A percentile compares a stretch with the other conserved stretches of the same genome.
These are phyloP conservation scores for Microsporum audouinii DNA, from an alignment of 2,329 filamentous ascomycete genomes.

Conservation along the genomic window DNA sequence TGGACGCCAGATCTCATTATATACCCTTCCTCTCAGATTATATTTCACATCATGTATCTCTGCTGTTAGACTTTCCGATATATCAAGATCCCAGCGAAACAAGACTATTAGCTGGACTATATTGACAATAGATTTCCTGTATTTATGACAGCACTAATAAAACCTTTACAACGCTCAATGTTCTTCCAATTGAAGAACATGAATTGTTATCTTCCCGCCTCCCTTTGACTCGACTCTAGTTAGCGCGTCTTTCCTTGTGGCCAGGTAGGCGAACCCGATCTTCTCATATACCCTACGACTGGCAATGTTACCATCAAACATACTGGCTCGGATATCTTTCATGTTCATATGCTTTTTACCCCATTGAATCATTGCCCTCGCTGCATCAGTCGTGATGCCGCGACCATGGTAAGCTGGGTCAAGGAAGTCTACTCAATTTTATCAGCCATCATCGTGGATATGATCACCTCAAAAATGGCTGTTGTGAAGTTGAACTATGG, in stretches of 20 bases:
- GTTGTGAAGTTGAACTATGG: neutral
- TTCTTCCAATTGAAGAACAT: slow-evolving; percentile 6
- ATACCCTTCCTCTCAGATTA: neutral
- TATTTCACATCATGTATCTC: neutral
- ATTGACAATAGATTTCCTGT: neutral
- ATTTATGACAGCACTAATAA: neutral
- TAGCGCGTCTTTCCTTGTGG: neutral
- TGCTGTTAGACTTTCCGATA: neutral
- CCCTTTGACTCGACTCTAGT: slow-evolving; percentile 6
- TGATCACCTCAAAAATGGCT: neutral
- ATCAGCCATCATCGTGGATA: neutral
- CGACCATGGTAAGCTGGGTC: slow-evolving; percentile 7
- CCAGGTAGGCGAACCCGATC: slow-evolving; percentile 4
- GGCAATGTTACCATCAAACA: slow-evolving; percentile 7
- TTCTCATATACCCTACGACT: slow-evolving; percentile 11
- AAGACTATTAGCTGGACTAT: neutral
- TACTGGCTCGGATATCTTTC: slow-evolving; percentile 2
- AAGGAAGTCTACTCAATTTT: slow-evolving; percentile 7
- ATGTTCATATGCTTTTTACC: slow-evolving; percentile 8
- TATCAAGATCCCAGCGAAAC: neutral
- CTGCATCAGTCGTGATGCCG: slow-evolving; percentile 10
- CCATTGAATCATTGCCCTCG: slow-evolving; percentile 7
- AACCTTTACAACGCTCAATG: neutral
- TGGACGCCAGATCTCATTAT: neutral
- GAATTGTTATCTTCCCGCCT: slow-evolving; percentile 2